Evolutionary conservation across 2,329 filamentous ascomycete genomes (phyloP).

Genomic region (Elsinoe australis): DNA sequence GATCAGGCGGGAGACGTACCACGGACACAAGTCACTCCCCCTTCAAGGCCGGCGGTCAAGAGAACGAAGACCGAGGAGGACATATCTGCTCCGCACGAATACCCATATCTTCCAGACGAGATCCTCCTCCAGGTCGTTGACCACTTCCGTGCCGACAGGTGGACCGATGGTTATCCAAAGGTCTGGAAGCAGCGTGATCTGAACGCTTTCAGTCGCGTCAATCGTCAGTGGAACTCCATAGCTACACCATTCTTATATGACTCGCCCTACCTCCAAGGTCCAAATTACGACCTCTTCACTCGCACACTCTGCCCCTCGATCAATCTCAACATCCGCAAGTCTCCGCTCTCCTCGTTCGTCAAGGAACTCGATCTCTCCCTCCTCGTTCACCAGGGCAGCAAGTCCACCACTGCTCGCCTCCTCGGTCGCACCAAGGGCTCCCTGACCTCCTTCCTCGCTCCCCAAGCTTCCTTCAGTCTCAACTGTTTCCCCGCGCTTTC

Average conservation of each 20-base stretch:
- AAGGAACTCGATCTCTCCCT: constrained; percentile 45
- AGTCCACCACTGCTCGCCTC: constrained; percentile 50
- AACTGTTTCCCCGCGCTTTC: constrained; percentile 51
- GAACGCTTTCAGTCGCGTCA: constrained; percentile 46
- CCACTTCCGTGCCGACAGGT: constrained; percentile 32
- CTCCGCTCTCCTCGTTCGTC: constrained; percentile 45
- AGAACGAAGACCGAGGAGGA: neutral
- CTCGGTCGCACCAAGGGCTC: constrained; percentile 47
- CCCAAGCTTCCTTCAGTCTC: constrained; percentile 50
- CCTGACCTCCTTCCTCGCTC: constrained; percentile 50
- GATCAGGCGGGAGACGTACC: too few relatives aligned
- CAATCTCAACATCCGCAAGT: constrained; percentile 42
- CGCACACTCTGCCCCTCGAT: constrained; percentile 48
- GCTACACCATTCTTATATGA: constrained; percentile 47
- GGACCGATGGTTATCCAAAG: neutral
- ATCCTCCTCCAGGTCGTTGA: constrained; percentile 45
- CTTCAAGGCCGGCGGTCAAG: neutral
- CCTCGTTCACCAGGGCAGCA: constrained; percentile 53
- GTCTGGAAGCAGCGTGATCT: constrained; percentile 39
- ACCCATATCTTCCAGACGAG: constrained; percentile 45
- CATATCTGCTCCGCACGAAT: neutral
- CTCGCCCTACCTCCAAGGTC: constrained; percentile 44
- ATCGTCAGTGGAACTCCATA: constrained; percentile 50
- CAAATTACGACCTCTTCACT: constrained; percentile 48
- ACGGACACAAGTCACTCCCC: too few relatives aligned